Evolutionary conservation across 2,329 filamentous ascomycete genomes (phyloP), one percentile per base, ranked within the genome.

Genomic region (Colletotrichum sp.): DNA sequence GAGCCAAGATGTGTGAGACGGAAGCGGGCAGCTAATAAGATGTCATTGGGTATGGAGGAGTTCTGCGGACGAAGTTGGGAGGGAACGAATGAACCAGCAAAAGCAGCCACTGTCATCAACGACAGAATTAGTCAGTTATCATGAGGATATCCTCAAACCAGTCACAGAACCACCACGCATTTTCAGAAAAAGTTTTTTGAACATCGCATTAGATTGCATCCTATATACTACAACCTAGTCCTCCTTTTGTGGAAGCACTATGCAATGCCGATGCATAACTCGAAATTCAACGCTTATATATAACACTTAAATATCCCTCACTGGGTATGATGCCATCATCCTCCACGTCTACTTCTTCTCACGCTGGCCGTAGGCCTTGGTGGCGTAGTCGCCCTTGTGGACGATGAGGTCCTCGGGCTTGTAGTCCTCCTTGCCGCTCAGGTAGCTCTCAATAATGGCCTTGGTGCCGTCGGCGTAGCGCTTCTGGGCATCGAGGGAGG

Each of bases 401-500:
- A 98, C 95, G 80, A 99, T 99, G 81, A 99, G 89, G 84, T 99
- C 97, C 89, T 98, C 89, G 72, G 93, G 92, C 79, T 91, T 90
- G 91, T 99, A 99, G 89, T 99, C 96, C 84, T 95, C 88, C 84
- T 92, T 93, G 81, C 96, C 96, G 79, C 90, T 92, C 85, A 98
- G 95, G 91, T 99, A 99, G 87, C 93, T 96, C 79, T 96, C 90
- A 76, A 99, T 90, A 84, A 99, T 99, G 79, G 90, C 87, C 94
- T 98, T 98, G 86, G 92, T 94, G 81, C 96, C 96, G 79, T 93
- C 90, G 82, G 96, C 95, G 84, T 98, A 98, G 79, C 96, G 93
- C 88, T 95, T 93, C 91, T 99, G 97, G 75, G 97, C 97, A 84
- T 99, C 97, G 84, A 99, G 94, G n/a, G 96, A 98, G 75, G 96